Evolutionary conservation across 257 asterid species (phyloP).

Genomic region (Lycium barbarum): DNA sequence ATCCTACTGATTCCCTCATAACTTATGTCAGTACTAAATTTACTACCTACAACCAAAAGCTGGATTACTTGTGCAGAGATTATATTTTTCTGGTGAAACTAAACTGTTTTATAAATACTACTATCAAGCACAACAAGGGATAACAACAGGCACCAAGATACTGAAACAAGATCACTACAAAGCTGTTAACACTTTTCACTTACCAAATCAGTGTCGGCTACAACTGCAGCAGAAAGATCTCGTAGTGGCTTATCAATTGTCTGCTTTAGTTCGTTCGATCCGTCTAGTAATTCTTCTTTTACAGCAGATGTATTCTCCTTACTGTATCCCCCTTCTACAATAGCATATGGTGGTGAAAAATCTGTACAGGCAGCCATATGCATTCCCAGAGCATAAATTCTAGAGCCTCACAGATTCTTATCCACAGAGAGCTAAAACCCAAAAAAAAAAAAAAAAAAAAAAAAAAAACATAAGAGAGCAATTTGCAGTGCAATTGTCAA

Average conservation of each 20-base stretch:
- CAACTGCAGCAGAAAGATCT: slow-evolving; percentile 56
- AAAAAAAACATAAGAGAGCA: background rate
- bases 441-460: background rate
- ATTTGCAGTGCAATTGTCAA: background rate
- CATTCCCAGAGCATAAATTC: slow-evolving; percentile 47
- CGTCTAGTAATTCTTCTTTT: slow-evolving; percentile 52
- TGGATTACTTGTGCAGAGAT: background rate
- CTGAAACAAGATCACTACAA: background rate
- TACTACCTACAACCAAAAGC: background rate
- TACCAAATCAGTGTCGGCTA: slow-evolving; percentile 60
- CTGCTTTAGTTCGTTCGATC: slow-evolving; percentile 50
- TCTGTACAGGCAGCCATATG: slow-evolving; percentile 79
- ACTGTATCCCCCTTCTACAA: slow-evolving; percentile 50
- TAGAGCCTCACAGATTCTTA: slow-evolving; percentile 19
- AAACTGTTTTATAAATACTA: background rate
- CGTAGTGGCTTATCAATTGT: slow-evolving; percentile 58
- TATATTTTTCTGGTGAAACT: background rate
- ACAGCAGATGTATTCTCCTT: slow-evolving; percentile 47
- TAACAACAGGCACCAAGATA: background rate
- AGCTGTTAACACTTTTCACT: slow-evolving; percentile 31
- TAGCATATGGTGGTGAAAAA: slow-evolving; percentile 51
- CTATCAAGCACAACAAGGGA: background rate
- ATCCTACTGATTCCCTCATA: background rate
- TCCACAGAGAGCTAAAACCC: background rate
- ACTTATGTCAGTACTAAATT: background rate